These are phyloP conservation scores for Penicillium verhagenii DNA, from an alignment of 495 filamentous ascomycete species.

Conservation along the genomic window DNA sequence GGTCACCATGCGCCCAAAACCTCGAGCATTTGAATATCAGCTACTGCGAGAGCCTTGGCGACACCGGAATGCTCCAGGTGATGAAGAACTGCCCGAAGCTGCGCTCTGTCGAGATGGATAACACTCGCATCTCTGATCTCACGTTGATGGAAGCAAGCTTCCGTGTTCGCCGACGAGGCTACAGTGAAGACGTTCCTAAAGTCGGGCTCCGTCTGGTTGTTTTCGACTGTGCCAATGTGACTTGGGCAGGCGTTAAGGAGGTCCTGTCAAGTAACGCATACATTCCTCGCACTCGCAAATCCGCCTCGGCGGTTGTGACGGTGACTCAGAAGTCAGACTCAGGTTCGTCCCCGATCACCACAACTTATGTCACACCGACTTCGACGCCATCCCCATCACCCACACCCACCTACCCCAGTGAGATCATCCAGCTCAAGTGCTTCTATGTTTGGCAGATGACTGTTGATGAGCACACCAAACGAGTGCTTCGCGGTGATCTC, in stretches of 20 bases:
- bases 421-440: conserved; percentile 84
- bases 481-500: conserved; percentile 74
- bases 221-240: conserved; percentile 87
- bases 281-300: conserved; percentile 43
- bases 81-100: conserved; percentile 72
- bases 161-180: conserved; percentile 66
- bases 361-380: conserved; percentile 29
- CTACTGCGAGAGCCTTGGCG: conserved; percentile 83
- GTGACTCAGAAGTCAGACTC: conserved; percentile 29
- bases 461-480: conserved; percentile 85
- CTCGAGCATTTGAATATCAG: conserved; percentile 84
- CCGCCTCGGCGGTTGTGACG: conserved; percentile 24
- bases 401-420: conserved; percentile 54
- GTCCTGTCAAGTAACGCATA: conserved; percentile 81
- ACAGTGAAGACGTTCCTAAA: conserved; percentile 48
- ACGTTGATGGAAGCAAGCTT: conserved; percentile 83
- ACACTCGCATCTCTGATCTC: conserved; percentile 85
- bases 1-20: conserved; percentile 63
- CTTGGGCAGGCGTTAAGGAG: conserved; percentile 89
- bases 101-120: conserved; percentile 81
- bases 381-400: conserved; percentile 33
- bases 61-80: conserved; percentile 80
- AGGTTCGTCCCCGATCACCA: conserved; percentile 26
- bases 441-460: conserved; percentile 96
- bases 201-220: conserved; percentile 75